Evolutionary conservation across 83 land plant species (phyloP), one percentile per base, ranked within the genome.

Genomic region (Isoetes engelmannii): DNA sequence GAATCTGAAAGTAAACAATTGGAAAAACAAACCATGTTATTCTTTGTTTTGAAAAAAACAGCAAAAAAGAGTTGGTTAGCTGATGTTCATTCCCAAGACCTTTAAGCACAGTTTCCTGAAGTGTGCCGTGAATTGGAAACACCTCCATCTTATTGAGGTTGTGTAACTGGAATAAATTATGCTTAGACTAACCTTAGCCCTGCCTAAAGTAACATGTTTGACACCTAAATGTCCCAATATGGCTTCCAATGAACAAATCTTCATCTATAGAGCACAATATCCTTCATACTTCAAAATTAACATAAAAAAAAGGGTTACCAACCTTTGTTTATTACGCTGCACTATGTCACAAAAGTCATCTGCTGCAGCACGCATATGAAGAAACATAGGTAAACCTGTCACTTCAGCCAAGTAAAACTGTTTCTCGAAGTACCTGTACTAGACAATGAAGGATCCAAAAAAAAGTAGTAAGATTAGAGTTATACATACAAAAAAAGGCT

Each of bases 351-450:
- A 83, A 51, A 95, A 95, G 67, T 90, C 99, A 21, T 80, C 77
- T 57, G 86, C 83, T 79, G 99, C 99, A 47, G 89, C 97, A 71
- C 99, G 97, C 99, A 95, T 91, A 68, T 95, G 99, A 20, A 95
- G 82, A 74, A 95, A 95, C 87, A 95, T 85, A 4, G 99, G 99
- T 47, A 95, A 77, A 66, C 82, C 86, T 62, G 83, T 73, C 21
- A 82, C 80, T 61, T 81, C 78, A 51, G 99, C 97, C 37, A 95
- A 80, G 61, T 85, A 86, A 77, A 95, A 95, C 60, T 95, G 99
- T 74, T 85, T 88, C 70, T 90, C 93, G 73, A 95, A 95, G 69
- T 95, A 95, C 73, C 99, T 95, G 69, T 4, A 43, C 17, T 45
- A 51, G 43, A 48, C 48, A 28, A 65, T 19, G 72, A 76, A 63